Percentiles rank a stretch among this genome's conserved stretches.
Evolutionary conservation across 768 basidiomycete genomes (phyloP).

Genomic region (Mycena sanguinolenta): DNA sequence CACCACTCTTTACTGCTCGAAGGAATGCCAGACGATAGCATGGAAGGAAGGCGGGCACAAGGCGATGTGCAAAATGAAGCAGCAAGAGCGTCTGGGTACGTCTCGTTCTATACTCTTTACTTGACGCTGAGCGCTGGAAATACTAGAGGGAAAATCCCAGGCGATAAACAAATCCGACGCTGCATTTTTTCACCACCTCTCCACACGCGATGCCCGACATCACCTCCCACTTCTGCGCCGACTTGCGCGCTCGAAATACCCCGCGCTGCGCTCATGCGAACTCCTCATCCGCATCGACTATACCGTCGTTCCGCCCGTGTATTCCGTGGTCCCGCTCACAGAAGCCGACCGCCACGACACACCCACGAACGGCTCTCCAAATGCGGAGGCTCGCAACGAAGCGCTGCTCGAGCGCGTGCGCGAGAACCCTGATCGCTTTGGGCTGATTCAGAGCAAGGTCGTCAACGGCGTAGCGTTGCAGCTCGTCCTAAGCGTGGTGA

Average conservation of each 20-base stretch:
- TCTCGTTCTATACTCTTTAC: background rate
- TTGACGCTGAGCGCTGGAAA: background rate
- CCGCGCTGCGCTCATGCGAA: slow-evolving; percentile 38
- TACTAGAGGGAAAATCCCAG: slow-evolving; percentile 48
- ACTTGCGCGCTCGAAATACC: slow-evolving; percentile 44
- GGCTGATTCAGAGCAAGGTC: slow-evolving; percentile 51
- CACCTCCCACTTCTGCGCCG: slow-evolving; percentile 43
- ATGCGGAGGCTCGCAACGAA: slow-evolving; percentile 53
- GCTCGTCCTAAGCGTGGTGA: slow-evolving; percentile 48
- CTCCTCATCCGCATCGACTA: slow-evolving; percentile 53
- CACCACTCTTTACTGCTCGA: slow-evolving; percentile 54
- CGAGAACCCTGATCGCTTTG: slow-evolving; percentile 48
- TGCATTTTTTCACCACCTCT: slow-evolving; percentile 51
- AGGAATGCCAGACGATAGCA: slow-evolving; percentile 51
- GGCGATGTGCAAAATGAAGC: slow-evolving; percentile 53
- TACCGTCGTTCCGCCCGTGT: slow-evolving; percentile 45
- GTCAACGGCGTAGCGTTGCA: slow-evolving; percentile 46
- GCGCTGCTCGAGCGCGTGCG: slow-evolving; percentile 51
- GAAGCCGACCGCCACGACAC: slow-evolving; percentile 40
- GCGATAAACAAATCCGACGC: slow-evolving; percentile 49
- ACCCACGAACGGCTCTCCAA: slow-evolving; percentile 37
- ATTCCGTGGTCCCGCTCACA: slow-evolving; percentile 43
- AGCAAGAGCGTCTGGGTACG: slow-evolving; percentile 51
- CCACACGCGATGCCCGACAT: slow-evolving; percentile 50
- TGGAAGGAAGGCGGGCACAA: slow-evolving; percentile 56